Evolutionary conservation across 768 basidiomycete genomes (phyloP).

Genomic region (Pleurotus pulmonarius): DNA sequence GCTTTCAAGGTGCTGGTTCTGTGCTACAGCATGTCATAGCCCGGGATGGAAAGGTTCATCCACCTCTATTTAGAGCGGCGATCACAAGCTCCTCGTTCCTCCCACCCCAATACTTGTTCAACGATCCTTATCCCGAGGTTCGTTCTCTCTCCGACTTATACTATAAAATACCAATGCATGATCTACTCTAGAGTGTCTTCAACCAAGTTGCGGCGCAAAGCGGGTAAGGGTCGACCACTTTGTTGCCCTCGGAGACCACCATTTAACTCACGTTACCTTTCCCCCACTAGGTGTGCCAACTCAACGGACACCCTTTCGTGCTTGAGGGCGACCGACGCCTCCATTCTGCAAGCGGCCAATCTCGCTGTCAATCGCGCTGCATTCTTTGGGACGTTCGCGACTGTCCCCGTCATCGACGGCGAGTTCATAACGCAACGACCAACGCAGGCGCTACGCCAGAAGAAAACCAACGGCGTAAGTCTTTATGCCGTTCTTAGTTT

Average conservation of each 20-base stretch:
- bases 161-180: neutral
- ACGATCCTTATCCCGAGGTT: conserved; percentile 20
- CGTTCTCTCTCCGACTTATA: neutral
- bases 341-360: conserved; percentile 22
- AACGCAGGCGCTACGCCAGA: conserved; percentile 20
- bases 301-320: conserved; percentile 12
- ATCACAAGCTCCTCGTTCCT: conserved; percentile 26
- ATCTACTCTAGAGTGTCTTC: conserved; percentile 13
- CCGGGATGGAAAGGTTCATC: conserved; percentile 25
- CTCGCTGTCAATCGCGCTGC: conserved; percentile 17
- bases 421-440: conserved; percentile 29
- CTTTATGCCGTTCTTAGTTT: neutral
- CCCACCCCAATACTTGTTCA: conserved; percentile 25
- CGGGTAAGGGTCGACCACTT: conserved; percentile 11
- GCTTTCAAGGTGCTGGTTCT: conserved; percentile 22
- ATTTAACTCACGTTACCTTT: neutral
- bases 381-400: conserved; percentile 26
- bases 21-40: conserved; percentile 30
- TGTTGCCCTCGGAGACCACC: neutral
- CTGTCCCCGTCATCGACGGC: conserved; percentile 33
- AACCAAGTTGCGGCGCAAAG: conserved; percentile 17
- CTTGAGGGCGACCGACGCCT: conserved; percentile 16
- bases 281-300: conserved; percentile 15
- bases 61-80: conserved; percentile 20
- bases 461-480: conserved; percentile 29